Conservation (phyloP, 2,329 filamentous ascomycete genomes). For the Penicillium sp. region DNA sequence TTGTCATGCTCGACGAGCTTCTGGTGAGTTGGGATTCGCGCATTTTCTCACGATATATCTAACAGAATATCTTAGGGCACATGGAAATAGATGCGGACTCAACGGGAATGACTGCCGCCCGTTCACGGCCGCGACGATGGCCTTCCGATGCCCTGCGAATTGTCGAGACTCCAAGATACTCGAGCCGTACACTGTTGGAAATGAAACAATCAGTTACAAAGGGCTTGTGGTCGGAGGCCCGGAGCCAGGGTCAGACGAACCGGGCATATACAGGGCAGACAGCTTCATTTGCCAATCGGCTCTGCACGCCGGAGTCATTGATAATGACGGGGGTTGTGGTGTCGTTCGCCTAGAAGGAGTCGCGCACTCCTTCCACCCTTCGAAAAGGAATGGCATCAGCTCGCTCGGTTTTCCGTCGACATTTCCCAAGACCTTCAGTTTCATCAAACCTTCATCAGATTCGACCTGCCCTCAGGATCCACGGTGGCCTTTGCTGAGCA, state of each 20-base stretch:
- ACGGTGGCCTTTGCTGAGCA: conserved; percentile 80
- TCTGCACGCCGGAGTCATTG: conserved; percentile 80
- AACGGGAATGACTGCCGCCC: conserved; percentile 62
- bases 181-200: conserved; percentile 58
- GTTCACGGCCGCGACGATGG: conserved; percentile 56
- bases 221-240: conserved; percentile 59
- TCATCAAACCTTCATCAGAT: conserved; percentile 61
- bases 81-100: conserved; percentile 55
- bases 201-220: conserved; percentile 57
- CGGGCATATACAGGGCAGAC: conserved; percentile 79
- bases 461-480: conserved; percentile 74
- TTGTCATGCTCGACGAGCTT: conserved; percentile 53
- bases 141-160: conserved; percentile 62
- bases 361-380: conserved; percentile 65
- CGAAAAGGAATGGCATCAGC: conserved; percentile 72
- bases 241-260: conserved; percentile 39
- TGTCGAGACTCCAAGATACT: conserved; percentile 54
- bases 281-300: conserved; percentile 86
- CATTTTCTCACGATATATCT: background rate
- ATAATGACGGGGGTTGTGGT: conserved; percentile 78
- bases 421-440: conserved; percentile 86
- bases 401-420: conserved; percentile 83
- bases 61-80: conserved; percentile 35
- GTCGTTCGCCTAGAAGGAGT: conserved; percentile 76
- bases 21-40: conserved; percentile 41